These are phyloP conservation scores for Fragaria iinumae DNA, from an alignment of 306 rosid species.

Conservation along the genomic window DNA sequence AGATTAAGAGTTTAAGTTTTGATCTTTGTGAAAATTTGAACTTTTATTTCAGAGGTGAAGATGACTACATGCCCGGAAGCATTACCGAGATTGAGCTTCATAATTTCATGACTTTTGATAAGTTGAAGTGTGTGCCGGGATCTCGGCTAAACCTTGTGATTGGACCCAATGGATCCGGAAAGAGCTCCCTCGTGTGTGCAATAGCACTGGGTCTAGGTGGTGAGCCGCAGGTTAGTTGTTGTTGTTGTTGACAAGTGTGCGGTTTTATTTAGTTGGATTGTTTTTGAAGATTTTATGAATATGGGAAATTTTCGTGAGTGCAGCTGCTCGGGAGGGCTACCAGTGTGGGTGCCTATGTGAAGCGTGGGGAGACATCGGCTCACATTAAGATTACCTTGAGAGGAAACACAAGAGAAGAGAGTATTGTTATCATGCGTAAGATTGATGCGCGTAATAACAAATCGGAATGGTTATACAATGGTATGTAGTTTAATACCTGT, in stretches of 20 bases:
- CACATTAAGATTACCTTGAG: constrained; percentile 66
- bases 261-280: not conserved
- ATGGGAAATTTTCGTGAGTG: constrained; percentile 24
- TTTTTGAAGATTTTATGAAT: constrained; percentile 19
- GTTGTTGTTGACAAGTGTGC: constrained; percentile 26
- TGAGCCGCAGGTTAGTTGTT: constrained; percentile 86
- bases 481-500: constrained; percentile 32
- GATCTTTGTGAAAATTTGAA: not conserved
- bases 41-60: constrained; percentile 64
- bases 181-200: constrained; percentile 97
- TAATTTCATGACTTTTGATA: constrained; percentile 88
- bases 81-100: constrained; percentile 81
- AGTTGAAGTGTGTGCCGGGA: constrained; percentile 76
- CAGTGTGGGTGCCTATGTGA: constrained; percentile 74
- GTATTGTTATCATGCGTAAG: constrained; percentile 56
- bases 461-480: constrained; percentile 84
- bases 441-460: constrained; percentile 62
- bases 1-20: not conserved
- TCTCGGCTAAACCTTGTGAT: constrained; percentile 88
- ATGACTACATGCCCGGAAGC: constrained; percentile 94
- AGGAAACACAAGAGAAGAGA: constrained; percentile 57
- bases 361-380: constrained; percentile 87
- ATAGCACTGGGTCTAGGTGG: constrained; percentile 97
- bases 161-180: constrained; percentile 97
- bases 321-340: constrained; percentile 93